Percentiles rank a stretch among this genome's conserved stretches.
Conservation (phyloP, 2,329 filamentous ascomycete genomes). For the Lachnellula subtilissima region DNA sequence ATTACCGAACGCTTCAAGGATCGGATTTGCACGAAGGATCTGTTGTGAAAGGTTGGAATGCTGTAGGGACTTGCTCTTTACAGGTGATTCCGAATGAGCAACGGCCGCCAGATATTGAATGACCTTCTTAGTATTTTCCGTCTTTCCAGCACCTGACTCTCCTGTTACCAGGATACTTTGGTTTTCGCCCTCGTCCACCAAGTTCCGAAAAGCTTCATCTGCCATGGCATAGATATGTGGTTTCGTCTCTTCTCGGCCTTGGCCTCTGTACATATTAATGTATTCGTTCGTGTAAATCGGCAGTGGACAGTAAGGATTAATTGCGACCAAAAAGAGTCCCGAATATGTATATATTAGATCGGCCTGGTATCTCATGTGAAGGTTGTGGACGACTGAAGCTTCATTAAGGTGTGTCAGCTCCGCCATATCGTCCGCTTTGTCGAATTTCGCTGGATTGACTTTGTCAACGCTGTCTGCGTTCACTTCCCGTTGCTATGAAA, state of each 20-base stretch:
- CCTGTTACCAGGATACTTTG: constrained; percentile 97
- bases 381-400: constrained; percentile 94
- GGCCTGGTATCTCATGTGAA: constrained; percentile 89
- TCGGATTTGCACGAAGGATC: constrained; percentile 92
- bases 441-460: constrained; percentile 98
- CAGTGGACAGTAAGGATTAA: constrained; percentile 92
- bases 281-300: constrained; percentile 97
- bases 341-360: constrained; percentile 99
- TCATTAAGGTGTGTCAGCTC: constrained; percentile 97
- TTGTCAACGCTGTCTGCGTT: constrained; percentile 89
- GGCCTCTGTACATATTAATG: constrained; percentile 95
- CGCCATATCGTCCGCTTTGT: constrained; percentile 99
- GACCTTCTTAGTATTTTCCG: constrained; percentile 98
- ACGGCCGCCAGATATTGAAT: constrained; percentile 98
- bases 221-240: constrained; percentile 98
- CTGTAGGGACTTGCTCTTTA: constrained; percentile 55
- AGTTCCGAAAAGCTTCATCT: constrained; percentile 90
- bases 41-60: constrained; percentile 91
- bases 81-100: constrained; percentile 72
- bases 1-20: constrained; percentile 96
- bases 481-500: constrained; percentile 74
- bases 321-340: constrained; percentile 89
- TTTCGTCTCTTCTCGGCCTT: constrained; percentile 86
- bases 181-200: constrained; percentile 92
- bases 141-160: constrained; percentile 97